Evolutionary conservation across 2,329 filamentous ascomycete species (phyloP), one percentile per base, ranked within the genome.

Genomic region (Stachybotrys echinatus): DNA sequence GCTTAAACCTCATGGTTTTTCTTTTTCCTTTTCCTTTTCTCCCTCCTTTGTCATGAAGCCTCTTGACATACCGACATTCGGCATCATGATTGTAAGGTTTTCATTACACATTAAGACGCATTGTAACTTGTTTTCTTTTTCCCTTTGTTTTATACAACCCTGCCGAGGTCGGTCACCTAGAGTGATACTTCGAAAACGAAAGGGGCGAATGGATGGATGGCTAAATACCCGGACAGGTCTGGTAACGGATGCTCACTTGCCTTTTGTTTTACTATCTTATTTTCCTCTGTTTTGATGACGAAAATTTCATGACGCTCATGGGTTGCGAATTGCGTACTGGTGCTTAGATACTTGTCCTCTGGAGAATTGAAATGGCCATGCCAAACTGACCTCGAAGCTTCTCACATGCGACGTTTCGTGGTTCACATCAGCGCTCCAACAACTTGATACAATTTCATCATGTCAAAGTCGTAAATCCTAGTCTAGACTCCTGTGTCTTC

Each of bases 1-100:
- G 70, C 71, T 12, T 75, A 57, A 58, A 40, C 12, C 8, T 40
- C 38, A 40, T 40, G 38, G 5, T 39, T 19, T 34, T 45, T 19
- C 21, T 7, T 45, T 44, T 6, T 12, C 7, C 8, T 5, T 14
- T 34, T 34, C 27, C 27, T 34, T 14, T n/a, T n/a, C n/a, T n/a
- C n/a, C n/a, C n/a, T n/a, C n/a, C n/a, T n/a, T n/a, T n/a, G n/a
- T n/a, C n/a, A 34, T 5, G 5, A 34, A 34, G 5, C 10, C 27
- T 34, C 27, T 34, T 34, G n/a, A n/a, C n/a, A n/a, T n/a, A n/a
- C n/a, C n/a, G n/a, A n/a, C n/a, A n/a, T n/a, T n/a, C n/a, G n/a
- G n/a, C n/a, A n/a, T n/a, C n/a, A n/a, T n/a, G n/a, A n/a, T n/a
- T n/a, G n/a, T n/a, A n/a, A n/a, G n/a, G n/a, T n/a, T n/a, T n/a